Evolutionary conservation across 2,329 filamentous ascomycete species (phyloP), one percentile per base, ranked within the genome.

Genomic region (Apiospora pterosperma): DNA sequence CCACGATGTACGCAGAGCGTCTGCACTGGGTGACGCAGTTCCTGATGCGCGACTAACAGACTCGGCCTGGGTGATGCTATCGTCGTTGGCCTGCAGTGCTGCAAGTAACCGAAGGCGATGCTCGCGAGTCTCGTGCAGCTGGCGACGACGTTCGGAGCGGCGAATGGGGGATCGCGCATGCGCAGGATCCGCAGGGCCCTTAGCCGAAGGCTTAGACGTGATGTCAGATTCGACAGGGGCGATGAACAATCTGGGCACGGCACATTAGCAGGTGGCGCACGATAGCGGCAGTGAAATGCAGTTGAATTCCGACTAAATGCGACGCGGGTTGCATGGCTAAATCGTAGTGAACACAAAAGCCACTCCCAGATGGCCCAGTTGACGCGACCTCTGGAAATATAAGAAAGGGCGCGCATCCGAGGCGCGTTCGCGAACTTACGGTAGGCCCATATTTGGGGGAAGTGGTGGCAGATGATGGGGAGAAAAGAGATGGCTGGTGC

Each of bases 151-250:
- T 7, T 69, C 65, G 25, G 69, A 62, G 63, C 79, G 80, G 60
- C 80, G 77, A 42, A 82, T 81, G n/a, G 76, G 71, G 12, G 80
- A 78, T 60, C 80, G 80, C 55, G 74, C 69, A 42, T 69, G 68
- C 38, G 71, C 66, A 4, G 71, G 66, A 44, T 70, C 67, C 31
- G 67, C 38, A 12, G 70, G 65, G 48, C 67, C 67, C 65, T 75
- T 81, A 41, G 70, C 69, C 31, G 75, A 67, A 38, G 76, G 62
- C 67, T 80, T 81, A 59, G 73, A 69, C 16, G 75, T 69, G 55
- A 81, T 63, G 66, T 82, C 80, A 59, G 81, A 81, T 68, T 82
- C 78, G 67, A 81, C 77, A 38, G 80, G 80, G 41, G 81, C 79
- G 62, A 82, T 71, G 67, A 82, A 84, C 36, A 84, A 74, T 67